These are phyloP conservation scores for Silene conica DNA, from an alignment of 148 eudicot species.

Conservation along the genomic window DNA sequence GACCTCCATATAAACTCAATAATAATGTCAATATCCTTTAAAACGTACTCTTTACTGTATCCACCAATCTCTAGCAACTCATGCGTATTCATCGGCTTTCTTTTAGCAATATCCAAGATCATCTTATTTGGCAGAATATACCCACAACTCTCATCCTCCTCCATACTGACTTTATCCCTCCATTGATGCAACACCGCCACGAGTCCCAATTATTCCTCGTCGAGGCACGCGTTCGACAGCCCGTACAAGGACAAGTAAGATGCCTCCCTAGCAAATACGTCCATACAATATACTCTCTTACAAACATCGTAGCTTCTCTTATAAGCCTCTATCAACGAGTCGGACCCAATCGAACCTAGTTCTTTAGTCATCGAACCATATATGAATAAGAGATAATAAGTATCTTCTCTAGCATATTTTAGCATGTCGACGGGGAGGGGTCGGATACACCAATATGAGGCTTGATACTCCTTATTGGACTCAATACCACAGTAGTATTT, in stretches of 20 bases:
- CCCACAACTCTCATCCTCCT: slow-evolving; percentile 21
- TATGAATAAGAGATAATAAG: no score
- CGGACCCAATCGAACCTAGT: no score
- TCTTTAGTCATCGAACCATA: no score
- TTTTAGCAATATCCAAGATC: slow-evolving; percentile 7
- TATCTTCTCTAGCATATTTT: no score
- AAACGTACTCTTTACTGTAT: neutral
- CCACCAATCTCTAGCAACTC: neutral
- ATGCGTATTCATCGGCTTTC: neutral
- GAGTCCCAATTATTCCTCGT: neutral
- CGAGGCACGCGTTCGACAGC: neutral
- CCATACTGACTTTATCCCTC: slow-evolving; percentile 16
- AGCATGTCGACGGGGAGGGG: no score
- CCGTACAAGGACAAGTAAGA: slow-evolving; percentile 14
- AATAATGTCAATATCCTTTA: neutral
- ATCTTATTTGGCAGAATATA: no score
- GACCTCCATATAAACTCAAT: neutral
- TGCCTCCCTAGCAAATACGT: neutral
- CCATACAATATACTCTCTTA: slow-evolving; percentile 1
- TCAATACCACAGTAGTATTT: neutral
- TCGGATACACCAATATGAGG: no score
- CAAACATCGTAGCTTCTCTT: neutral
- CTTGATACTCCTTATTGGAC: no score
- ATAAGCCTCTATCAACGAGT: no score
- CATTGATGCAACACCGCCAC: neutral